A percentile compares a stretch with the other conserved stretches of the same genome.
Evolutionary conservation across 306 rosid genomes (phyloP).

Genomic region (Datisca glomerata): DNA sequence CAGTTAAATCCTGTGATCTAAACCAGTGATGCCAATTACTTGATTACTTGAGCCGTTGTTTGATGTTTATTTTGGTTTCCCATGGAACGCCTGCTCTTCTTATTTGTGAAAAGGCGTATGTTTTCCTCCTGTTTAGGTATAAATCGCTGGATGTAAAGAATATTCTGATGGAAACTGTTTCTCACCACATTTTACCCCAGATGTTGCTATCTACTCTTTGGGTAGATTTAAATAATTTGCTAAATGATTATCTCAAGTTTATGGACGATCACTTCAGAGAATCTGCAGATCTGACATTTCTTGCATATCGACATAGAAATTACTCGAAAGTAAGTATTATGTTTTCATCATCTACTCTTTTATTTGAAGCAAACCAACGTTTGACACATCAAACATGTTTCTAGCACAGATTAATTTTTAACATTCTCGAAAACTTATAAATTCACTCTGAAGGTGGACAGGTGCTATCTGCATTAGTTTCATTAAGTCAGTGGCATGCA

Average conservation of each 20-base stretch:
- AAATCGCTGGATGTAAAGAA: slow-evolving; percentile 84
- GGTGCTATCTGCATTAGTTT: no score
- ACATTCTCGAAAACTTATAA: no score
- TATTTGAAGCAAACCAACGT: background rate
- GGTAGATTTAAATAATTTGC: slow-evolving; percentile 47
- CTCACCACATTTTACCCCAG: slow-evolving; percentile 91
- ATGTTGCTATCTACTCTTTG: slow-evolving; percentile 83
- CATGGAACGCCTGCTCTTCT: background rate
- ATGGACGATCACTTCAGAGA: slow-evolving; percentile 97
- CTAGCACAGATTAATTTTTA: no score
- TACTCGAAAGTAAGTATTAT: slow-evolving; percentile 66
- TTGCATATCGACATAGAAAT: slow-evolving; percentile 89
- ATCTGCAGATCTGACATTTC: slow-evolving; percentile 92
- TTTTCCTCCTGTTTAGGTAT: slow-evolving; percentile 48
- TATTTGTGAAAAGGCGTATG: background rate
- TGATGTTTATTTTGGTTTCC: background rate
- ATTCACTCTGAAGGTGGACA: no score
- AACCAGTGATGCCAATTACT: background rate
- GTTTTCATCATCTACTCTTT: background rate
- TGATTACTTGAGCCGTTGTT: background rate
- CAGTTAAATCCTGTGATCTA: background rate
- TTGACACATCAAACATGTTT: no score
- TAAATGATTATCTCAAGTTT: slow-evolving; percentile 83
- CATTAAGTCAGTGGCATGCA: no score
- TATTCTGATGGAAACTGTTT: slow-evolving; percentile 75